Conservation (phyloP, 176 grass and related monocot species). For the Oryza meyeriana region DNA sequence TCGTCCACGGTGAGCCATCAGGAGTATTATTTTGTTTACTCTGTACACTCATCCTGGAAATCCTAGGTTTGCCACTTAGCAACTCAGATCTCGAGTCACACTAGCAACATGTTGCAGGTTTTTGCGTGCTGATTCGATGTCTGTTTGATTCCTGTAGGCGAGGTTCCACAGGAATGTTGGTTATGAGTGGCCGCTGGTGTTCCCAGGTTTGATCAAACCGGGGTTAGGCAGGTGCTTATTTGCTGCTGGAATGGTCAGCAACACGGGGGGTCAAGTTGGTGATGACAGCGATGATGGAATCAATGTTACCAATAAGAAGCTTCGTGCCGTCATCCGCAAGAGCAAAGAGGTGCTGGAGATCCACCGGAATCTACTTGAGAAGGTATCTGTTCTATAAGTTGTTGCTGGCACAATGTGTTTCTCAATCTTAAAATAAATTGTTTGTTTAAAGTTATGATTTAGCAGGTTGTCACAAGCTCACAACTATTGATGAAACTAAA, state of each 20-base stretch:
- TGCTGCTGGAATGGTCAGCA: not conserved
- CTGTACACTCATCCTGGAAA: not conserved
- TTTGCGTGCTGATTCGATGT: not conserved
- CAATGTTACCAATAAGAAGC: slow-evolving; percentile 36
- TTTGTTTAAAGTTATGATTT: not conserved
- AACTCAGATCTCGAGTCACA: not conserved
- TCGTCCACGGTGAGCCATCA: not conserved
- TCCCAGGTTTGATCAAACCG: slow-evolving; percentile 1
- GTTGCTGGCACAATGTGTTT: slow-evolving; percentile 5
- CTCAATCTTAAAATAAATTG: not conserved
- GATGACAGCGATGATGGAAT: not conserved
- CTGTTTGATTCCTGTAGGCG: slow-evolving; percentile 14
- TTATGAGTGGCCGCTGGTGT: slow-evolving; percentile 13
- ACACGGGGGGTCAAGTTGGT: slow-evolving; percentile 19
- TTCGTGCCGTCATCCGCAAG: slow-evolving; percentile 43
- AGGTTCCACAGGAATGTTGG: slow-evolving; percentile 22
- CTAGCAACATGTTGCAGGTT: not conserved
- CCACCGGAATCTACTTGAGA: slow-evolving; percentile 48
- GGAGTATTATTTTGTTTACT: not conserved
- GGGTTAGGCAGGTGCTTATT: slow-evolving; percentile 15
- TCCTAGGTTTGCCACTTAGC: not conserved
- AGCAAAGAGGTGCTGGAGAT: slow-evolving; percentile 60
- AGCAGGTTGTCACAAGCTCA: not conserved
- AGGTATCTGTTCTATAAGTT: slow-evolving; percentile 35
- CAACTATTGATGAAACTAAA: not conserved